Base-by-base conservation (phyloP, 1,284 basidiomycete genomes). In the Golubevia pallescens region DNA sequence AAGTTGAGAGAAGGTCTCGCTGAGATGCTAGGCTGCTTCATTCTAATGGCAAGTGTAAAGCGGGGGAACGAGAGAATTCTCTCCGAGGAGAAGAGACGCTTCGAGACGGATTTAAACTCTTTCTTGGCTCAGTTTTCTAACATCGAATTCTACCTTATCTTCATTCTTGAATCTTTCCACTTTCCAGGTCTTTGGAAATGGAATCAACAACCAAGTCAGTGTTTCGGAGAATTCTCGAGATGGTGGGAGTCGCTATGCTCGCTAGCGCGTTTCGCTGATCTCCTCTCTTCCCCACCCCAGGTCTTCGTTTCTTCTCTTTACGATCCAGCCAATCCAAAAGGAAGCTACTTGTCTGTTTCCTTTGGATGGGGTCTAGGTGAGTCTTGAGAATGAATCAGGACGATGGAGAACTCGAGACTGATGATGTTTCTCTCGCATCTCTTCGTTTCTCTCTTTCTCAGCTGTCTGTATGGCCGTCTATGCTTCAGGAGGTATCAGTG, bases 1-100 rank as follows among this genome's bases (percentile, higher is more conserved):
- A 69, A 68, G 68, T 54, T 74, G 53, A 63, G 78, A 23, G 78
- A 80, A 52, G 73, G 73, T 4, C 73, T 80, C 34, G 78, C 78
- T 23, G 65, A 66, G 51, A 60, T 60, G 23, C 58, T 70, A 4
- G 69, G 66, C 23, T 58, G 55, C 53, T 63, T 58, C 20, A 62
- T 70, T 38, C 66, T 70, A 32, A 65, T 69, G 53, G 42, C 16
- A 16, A 48, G 42, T 48, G 42, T 13, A 16, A 19, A 14, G 4
- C 13, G 14, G 23, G 55, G 55, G 14, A 57, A 2, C 55, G 55
- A n/a, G 55, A 24, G 23, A 56, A 6, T 56, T 56, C 4, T 2
- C 2, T 21, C 54, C 54, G 20, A 6, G 1, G 20, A 10, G 20
- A 1, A 7, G 6, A 21, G 20, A 13, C 24, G 20, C 6, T n/a